A percentile compares a stretch with the other conserved stretches of the same genome.
phyloP scores from a whole-genome alignment of 805 yeast genomes.

The Kodamaea neixiangensis region DNA sequence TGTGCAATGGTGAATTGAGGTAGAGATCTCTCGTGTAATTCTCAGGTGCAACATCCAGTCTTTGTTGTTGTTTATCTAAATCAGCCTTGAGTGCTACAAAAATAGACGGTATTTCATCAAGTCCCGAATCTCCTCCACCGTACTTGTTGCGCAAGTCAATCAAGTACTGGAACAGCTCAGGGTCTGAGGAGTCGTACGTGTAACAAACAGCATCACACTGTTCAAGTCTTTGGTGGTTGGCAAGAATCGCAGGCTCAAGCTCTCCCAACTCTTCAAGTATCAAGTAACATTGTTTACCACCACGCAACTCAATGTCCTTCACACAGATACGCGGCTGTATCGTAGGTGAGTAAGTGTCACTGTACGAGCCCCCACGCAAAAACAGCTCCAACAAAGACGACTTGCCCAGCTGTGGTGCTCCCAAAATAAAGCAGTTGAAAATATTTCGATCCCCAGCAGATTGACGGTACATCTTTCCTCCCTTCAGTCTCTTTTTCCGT shows the following conservation, averaged over 20 bases:
- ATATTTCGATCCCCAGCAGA: constrained; percentile 82
- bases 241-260: constrained; percentile 77
- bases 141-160: constrained; percentile 67
- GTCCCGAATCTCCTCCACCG: constrained; percentile 42
- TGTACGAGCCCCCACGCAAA: constrained; percentile 62
- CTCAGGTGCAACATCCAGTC: constrained; percentile 86
- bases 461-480: constrained; percentile 63
- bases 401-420: constrained; percentile 86
- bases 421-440: constrained; percentile 85
- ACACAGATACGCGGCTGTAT: constrained; percentile 80
- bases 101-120: constrained; percentile 72
- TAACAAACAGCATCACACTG: constrained; percentile 91
- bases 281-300: constrained; percentile 93
- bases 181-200: constrained; percentile 92
- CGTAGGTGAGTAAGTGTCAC: constrained; percentile 77
- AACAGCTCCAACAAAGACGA: constrained; percentile 82
- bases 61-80: constrained; percentile 90
- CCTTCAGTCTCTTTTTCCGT: constrained; percentile 67
- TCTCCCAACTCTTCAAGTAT: constrained; percentile 91
- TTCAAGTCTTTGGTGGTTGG: constrained; percentile 65
- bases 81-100: constrained; percentile 95
- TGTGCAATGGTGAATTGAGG: constrained; percentile 83
- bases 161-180: constrained; percentile 86
- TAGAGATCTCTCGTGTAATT: constrained; percentile 66
- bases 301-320: constrained; percentile 88